Percentiles rank a stretch among this genome's conserved stretches.
Evolutionary conservation across 352 stramenopile genomes (phyloP).

Genomic region (Pythium dissotocum): DNA sequence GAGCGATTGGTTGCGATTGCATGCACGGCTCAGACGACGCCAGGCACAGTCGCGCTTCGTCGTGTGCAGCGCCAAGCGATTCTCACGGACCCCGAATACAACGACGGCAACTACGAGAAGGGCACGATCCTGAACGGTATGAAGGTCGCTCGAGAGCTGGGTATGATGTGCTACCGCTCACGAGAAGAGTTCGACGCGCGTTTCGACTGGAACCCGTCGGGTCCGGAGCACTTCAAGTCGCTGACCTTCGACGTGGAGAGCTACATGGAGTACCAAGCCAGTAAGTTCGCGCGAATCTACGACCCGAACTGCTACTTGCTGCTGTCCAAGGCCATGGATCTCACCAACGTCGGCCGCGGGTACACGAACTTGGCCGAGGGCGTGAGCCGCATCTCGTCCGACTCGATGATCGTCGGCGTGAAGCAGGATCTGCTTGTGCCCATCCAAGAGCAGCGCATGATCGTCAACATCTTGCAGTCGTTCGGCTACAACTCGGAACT

Average conservation of each 20-base stretch:
- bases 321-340: slow-evolving; percentile 87
- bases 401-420: slow-evolving; percentile 75
- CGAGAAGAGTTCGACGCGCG: slow-evolving; percentile 84
- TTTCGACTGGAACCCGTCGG: slow-evolving; percentile 87
- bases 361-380: slow-evolving; percentile 73
- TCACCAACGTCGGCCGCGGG: slow-evolving; percentile 75
- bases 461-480: slow-evolving; percentile 80
- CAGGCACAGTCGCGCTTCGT: slow-evolving; percentile 82
- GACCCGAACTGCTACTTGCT: slow-evolving; percentile 90
- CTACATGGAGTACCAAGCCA: slow-evolving; percentile 90
- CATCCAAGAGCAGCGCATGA: slow-evolving; percentile 75
- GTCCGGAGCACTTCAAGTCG: slow-evolving; percentile 67
- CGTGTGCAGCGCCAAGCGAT: slow-evolving; percentile 86
- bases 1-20: slow-evolving; percentile 77
- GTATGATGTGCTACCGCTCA: slow-evolving; percentile 89
- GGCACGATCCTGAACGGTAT: slow-evolving; percentile 70
- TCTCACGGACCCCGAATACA: slow-evolving; percentile 72
- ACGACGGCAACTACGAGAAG: slow-evolving; percentile 74
- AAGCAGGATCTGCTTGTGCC: slow-evolving; percentile 88
- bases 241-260: slow-evolving; percentile 87
- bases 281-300: slow-evolving; percentile 82
- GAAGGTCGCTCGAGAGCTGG: slow-evolving; percentile 83
- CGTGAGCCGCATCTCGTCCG: slow-evolving; percentile 63
- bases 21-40: slow-evolving; percentile 86
- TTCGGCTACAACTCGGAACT: slow-evolving; percentile 67